Evolutionary conservation across 495 filamentous ascomycete species (phyloP).

Genomic region (Articulospora tetracladia): DNA sequence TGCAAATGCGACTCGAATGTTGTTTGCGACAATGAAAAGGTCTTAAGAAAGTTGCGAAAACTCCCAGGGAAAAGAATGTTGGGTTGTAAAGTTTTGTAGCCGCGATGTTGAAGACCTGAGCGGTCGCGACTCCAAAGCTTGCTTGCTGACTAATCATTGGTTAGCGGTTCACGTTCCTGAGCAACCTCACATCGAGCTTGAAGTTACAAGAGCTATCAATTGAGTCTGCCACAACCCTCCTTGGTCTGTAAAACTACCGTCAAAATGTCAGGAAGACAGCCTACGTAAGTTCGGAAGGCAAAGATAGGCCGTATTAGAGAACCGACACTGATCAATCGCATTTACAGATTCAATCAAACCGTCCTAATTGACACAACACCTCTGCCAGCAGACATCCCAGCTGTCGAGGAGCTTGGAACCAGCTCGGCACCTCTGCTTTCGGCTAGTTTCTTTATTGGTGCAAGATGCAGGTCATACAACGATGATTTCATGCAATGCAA

Average conservation of each 20-base stretch:
- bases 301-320: background rate
- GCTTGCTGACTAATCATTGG: constrained; percentile 11
- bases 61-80: background rate
- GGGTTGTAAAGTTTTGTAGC: constrained; percentile 2
- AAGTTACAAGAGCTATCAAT: constrained; percentile 15
- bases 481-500: constrained; percentile 99
- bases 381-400: constrained; percentile 84
- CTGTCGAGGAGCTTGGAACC: constrained; percentile 85
- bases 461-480: constrained; percentile 89
- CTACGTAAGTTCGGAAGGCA: constrained; percentile 35
- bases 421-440: constrained; percentile 87
- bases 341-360: constrained; percentile 81
- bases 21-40: background rate
- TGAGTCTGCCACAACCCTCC: constrained; percentile 16
- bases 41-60: background rate
- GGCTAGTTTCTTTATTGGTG: constrained; percentile 96
- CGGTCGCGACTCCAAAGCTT: constrained; percentile 2
- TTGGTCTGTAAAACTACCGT: constrained; percentile 22
- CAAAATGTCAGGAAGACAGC: constrained; percentile 48
- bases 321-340: constrained; percentile 7
- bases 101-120: constrained; percentile 4
- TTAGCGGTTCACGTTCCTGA: constrained; percentile 6
- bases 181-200: constrained; percentile 15
- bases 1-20: no score
- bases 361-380: constrained; percentile 94